Evolutionary conservation across 2,329 filamentous ascomycete genomes (phyloP).

Genomic region (Canariomyces notabilis): DNA sequence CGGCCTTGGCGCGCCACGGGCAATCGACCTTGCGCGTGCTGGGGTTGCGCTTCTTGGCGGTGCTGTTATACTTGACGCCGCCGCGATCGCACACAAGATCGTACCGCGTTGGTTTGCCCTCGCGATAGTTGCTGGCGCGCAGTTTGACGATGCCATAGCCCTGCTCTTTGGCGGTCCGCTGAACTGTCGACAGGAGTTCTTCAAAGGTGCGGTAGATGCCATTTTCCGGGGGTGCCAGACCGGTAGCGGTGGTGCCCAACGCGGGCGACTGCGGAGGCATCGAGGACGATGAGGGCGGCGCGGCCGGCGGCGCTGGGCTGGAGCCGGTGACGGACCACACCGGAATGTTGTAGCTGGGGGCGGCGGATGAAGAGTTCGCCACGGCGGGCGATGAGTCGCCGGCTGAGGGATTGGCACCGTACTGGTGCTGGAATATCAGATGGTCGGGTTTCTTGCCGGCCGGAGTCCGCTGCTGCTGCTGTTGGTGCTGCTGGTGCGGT

Average conservation of each 20-base stretch:
- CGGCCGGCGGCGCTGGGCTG: slow-evolving; percentile 3
- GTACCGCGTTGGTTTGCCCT: slow-evolving; percentile 57
- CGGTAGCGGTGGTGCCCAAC: slow-evolving; percentile 24
- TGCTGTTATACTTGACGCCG: slow-evolving; percentile 61
- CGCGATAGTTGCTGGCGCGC: slow-evolving; percentile 58
- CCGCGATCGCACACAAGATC: slow-evolving; percentile 59
- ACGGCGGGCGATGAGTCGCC: slow-evolving; percentile 20
- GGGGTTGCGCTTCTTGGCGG: slow-evolving; percentile 59
- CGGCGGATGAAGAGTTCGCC: slow-evolving; percentile 19
- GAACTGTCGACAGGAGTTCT: slow-evolving; percentile 53
- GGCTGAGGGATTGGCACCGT: slow-evolving; percentile 19
- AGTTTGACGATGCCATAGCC: slow-evolving; percentile 60
- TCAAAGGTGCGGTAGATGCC: slow-evolving; percentile 57
- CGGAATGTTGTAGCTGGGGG: slow-evolving; percentile 22
- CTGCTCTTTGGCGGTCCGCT: slow-evolving; percentile 57
- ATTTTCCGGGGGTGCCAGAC: slow-evolving; percentile 52
- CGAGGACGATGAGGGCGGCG: slow-evolving; percentile 25
- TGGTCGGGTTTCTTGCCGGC: slow-evolving; percentile 15
- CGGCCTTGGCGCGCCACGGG: slow-evolving; percentile 58
- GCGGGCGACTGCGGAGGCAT: slow-evolving; percentile 46
- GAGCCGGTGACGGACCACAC: slow-evolving; percentile 15
- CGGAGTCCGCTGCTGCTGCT: slow-evolving; percentile 14
- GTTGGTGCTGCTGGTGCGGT: slow-evolving; percentile 19
- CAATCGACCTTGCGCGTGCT: slow-evolving; percentile 61
- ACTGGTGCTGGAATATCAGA: slow-evolving; percentile 23